These are phyloP conservation scores for Aplosporella prunicola DNA, from an alignment of 2,329 filamentous ascomycete species.

Conservation along the genomic window DNA sequence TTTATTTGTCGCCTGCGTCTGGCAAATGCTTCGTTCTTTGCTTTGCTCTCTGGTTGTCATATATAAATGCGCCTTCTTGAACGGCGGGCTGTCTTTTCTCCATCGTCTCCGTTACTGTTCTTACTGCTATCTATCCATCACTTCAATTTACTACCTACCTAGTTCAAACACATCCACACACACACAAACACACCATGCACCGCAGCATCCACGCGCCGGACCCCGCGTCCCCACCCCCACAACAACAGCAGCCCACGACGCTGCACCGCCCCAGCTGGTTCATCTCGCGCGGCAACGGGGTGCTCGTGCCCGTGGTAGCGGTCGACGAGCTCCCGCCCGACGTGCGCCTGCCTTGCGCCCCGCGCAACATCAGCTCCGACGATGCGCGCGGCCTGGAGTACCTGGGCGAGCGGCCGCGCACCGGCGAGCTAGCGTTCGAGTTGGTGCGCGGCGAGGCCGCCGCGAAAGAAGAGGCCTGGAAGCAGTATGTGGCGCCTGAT, in stretches of 20 bases:
- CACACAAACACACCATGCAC: background rate
- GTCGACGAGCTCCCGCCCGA: conserved; percentile 34
- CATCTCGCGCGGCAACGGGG: conserved; percentile 27
- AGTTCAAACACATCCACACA: no score
- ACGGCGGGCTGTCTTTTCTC: no score
- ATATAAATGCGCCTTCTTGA: no score
- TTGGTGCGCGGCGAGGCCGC: no score
- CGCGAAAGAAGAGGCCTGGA: no score
- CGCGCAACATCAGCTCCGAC: conserved; percentile 23
- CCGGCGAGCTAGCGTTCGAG: no score
- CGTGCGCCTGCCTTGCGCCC: conserved; percentile 29
- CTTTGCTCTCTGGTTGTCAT: no score
- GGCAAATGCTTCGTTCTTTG: no score
- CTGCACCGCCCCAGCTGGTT: conserved; percentile 23
- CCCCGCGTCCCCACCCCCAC: background rate
- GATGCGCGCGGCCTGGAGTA: conserved; percentile 22
- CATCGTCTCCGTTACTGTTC: background rate
- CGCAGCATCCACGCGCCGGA: background rate
- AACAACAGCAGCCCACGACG: no score
- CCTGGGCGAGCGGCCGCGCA: conserved; percentile 19
- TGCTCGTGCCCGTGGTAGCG: conserved; percentile 32
- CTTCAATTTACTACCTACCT: no score
- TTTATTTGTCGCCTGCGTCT: no score
- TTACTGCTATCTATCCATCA: background rate
- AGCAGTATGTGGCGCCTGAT: no score